phyloP scores from a whole-genome alignment of 148 eudicot species.

The Hydrangea macrophylla region DNA sequence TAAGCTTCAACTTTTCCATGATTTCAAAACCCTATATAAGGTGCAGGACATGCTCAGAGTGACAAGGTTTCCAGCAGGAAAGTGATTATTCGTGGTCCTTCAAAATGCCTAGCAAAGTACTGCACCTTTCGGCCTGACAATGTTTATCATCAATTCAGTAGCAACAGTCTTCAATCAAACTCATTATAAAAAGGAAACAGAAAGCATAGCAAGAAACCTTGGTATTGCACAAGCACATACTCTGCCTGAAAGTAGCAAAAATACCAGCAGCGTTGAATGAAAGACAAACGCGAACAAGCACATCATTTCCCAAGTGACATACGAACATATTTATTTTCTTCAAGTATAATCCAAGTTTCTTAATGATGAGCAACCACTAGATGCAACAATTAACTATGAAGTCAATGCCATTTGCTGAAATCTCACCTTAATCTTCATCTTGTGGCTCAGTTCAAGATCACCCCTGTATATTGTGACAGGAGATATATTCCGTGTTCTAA shows the following conservation, averaged over 20 bases:
- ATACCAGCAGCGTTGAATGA: no score
- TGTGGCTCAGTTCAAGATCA: conserved; percentile 77
- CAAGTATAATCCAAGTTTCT: not conserved
- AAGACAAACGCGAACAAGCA: not conserved
- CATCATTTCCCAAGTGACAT: not conserved
- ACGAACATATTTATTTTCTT: not conserved
- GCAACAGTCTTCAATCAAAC: not conserved
- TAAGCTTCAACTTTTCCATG: no score
- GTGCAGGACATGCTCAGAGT: no score
- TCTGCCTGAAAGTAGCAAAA: not conserved
- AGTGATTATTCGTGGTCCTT: no score
- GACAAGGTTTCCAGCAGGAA: no score
- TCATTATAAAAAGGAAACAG: not conserved
- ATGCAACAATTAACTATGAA: not conserved
- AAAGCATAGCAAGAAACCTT: not conserved
- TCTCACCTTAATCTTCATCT: conserved; percentile 78
- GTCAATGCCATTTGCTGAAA: not conserved
- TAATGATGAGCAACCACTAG: not conserved
- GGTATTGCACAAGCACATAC: not conserved
- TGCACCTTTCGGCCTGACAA: not conserved
- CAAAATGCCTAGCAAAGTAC: no score
- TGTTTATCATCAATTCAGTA: not conserved
- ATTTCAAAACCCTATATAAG: no score
- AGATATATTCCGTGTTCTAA: conserved; percentile 80
- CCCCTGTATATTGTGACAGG: conserved; percentile 95